Evolutionary conservation across 805 yeast genomes (phyloP).

Genomic region (Candida dajiaensis): DNA sequence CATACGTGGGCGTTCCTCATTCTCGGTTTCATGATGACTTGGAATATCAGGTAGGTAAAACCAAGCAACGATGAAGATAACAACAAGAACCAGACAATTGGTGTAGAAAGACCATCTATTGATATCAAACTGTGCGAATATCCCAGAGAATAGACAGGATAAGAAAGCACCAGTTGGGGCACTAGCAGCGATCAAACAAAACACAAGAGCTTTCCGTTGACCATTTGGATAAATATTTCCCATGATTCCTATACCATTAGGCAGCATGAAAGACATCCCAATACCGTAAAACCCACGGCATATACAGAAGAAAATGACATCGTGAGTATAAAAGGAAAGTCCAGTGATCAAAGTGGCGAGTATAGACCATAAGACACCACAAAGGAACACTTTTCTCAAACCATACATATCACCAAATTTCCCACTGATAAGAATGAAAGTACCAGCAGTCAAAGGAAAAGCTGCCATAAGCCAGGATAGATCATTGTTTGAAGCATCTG

Average conservation of each 20-base stretch:
- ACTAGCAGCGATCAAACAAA: slow-evolving; percentile 50
- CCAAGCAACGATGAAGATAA: slow-evolving; percentile 21
- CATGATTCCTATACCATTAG: slow-evolving; percentile 53
- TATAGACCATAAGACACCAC: slow-evolving; percentile 50
- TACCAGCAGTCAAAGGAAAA: slow-evolving; percentile 65
- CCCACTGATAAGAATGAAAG: slow-evolving; percentile 65
- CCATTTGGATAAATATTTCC: slow-evolving; percentile 44
- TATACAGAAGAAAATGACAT: slow-evolving; percentile 43
- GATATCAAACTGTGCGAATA: slow-evolving; percentile 35
- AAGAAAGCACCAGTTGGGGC: slow-evolving; percentile 57
- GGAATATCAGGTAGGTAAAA: slow-evolving; percentile 29
- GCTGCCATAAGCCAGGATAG: slow-evolving; percentile 67
- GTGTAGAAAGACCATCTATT: slow-evolving; percentile 50
- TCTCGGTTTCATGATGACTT: slow-evolving; percentile 7
- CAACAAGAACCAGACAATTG: slow-evolving; percentile 26
- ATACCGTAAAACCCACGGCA: slow-evolving; percentile 60
- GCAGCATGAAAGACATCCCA: slow-evolving; percentile 52
- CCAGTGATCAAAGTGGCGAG: slow-evolving; percentile 62
- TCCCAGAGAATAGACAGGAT: slow-evolving; percentile 46
- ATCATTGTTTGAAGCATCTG: slow-evolving; percentile 23
- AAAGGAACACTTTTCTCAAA: slow-evolving; percentile 42
- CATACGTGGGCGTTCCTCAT: slow-evolving; percentile 24
- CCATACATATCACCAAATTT: slow-evolving; percentile 71
- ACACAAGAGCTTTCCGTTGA: slow-evolving; percentile 43
- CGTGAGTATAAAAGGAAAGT: slow-evolving; percentile 42